A percentile compares a stretch with the other conserved stretches of the same genome.
These are phyloP conservation scores for Talaromyces sp. DNA, from an alignment of 2,329 filamentous ascomycete species.

Conservation along the genomic window DNA sequence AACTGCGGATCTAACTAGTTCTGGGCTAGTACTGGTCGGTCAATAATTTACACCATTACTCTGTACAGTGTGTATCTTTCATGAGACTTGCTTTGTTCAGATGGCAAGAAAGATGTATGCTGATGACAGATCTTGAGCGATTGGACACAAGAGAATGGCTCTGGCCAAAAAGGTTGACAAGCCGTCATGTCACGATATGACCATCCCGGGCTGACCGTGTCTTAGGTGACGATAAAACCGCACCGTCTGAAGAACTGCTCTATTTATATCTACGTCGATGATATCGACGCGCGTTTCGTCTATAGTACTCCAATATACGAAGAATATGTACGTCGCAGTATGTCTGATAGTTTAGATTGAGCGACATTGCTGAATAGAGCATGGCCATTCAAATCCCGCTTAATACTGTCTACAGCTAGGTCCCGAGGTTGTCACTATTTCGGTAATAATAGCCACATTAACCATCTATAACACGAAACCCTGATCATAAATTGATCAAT, in stretches of 20 bases:
- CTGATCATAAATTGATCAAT: neutral
- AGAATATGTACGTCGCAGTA: neutral
- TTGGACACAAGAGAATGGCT: neutral
- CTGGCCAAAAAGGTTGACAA: neutral
- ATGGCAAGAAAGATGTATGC: neutral
- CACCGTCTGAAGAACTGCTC: neutral
- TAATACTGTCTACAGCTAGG: neutral
- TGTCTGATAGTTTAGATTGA: neutral
- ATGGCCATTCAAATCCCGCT: neutral
- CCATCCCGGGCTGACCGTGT: neutral
- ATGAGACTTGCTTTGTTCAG: neutral
- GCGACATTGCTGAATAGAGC: neutral
- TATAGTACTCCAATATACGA: neutral
- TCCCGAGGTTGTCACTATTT: neutral
- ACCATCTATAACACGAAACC: neutral
- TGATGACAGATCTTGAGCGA: neutral
- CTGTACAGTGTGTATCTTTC: neutral
- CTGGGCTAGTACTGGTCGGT: neutral
- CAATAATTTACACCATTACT: neutral
- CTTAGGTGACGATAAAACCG: neutral
- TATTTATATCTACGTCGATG: neutral
- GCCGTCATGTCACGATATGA: neutral
- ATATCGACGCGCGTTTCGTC: neutral
- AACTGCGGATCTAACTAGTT: neutral
- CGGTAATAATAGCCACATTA: constrained; percentile 7